These are phyloP conservation scores for Lophium mytilinum DNA, from an alignment of 495 filamentous ascomycete genomes.

Conservation along the genomic window DNA sequence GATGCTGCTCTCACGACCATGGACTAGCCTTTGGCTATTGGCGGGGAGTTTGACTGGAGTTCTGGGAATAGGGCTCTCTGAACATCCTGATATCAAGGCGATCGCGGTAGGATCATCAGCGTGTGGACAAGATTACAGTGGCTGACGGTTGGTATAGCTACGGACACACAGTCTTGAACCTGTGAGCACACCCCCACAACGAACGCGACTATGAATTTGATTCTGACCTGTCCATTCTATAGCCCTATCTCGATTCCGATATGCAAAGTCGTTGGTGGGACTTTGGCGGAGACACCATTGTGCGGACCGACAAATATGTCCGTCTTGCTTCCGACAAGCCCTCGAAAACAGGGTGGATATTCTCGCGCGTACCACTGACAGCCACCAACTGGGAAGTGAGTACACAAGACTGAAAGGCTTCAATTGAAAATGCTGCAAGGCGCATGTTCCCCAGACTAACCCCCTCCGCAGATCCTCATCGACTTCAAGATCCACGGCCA, in stretches of 20 bases:
- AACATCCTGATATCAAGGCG: slow-evolving; percentile 45
- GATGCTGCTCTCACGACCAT: slow-evolving; percentile 24
- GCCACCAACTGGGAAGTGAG: slow-evolving; percentile 96
- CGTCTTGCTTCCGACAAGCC: slow-evolving; percentile 84
- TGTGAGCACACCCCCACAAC: slow-evolving; percentile 33
- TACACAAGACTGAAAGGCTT: slow-evolving; percentile 1
- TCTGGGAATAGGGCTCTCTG: slow-evolving; percentile 11
- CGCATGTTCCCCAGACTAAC: slow-evolving; percentile 6
- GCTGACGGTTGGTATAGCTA: slow-evolving; percentile 44
- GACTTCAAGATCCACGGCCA: slow-evolving; percentile 85
- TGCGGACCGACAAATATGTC: slow-evolving; percentile 92
- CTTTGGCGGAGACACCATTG: slow-evolving; percentile 92
- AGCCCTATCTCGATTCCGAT: slow-evolving; percentile 97
- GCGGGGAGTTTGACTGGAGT: slow-evolving; percentile 17
- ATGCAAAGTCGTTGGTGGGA: slow-evolving; percentile 99
- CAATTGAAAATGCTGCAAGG: neutral
- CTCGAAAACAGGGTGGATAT: slow-evolving; percentile 86
- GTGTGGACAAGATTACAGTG: neutral
- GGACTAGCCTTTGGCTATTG: slow-evolving; percentile 23
- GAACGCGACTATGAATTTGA: neutral
- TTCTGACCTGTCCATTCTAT: slow-evolving; percentile 3
- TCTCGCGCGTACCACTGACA: slow-evolving; percentile 86
- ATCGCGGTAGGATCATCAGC: slow-evolving; percentile 42
- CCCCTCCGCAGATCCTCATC: slow-evolving; percentile 61
- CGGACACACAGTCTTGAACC: slow-evolving; percentile 62